A percentile compares a stretch with the other conserved stretches of the same genome.
These are phyloP conservation scores for Asparagopsis taxiformis DNA, from an alignment of 31 red algal species.

Conservation along the genomic window DNA sequence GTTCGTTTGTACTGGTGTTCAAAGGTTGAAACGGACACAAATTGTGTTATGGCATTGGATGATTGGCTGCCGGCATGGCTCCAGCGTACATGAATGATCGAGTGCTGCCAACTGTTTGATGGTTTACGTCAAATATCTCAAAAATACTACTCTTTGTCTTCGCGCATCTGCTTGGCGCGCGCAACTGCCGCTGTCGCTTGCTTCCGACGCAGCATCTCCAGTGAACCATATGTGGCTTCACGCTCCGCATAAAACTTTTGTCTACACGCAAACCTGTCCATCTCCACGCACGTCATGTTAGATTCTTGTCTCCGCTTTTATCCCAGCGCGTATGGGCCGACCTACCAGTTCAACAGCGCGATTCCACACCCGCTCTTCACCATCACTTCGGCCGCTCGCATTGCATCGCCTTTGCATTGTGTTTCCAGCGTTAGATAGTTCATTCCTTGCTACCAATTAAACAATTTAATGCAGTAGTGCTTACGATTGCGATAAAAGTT, in stretches of 20 bases:
- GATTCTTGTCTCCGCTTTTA: not conserved
- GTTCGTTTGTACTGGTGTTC: too few species aligned
- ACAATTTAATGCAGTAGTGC: too few species aligned
- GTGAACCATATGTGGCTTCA: conserved; percentile 37
- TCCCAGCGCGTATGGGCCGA: not conserved
- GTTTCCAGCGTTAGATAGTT: too few species aligned
- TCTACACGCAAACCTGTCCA: conserved; percentile 44
- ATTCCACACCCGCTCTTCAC: conserved; percentile 54
- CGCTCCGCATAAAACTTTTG: conserved; percentile 36
- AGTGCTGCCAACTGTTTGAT: too few species aligned
- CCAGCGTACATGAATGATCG: too few species aligned
- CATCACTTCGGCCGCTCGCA: conserved; percentile 54
- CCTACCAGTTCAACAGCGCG: conserved; percentile 53
- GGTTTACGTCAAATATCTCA: too few species aligned
- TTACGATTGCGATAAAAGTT: conserved; percentile 23
- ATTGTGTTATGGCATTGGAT: too few species aligned
- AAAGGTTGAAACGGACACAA: too few species aligned
- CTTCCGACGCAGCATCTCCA: conserved; percentile 4
- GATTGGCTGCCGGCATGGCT: too few species aligned
- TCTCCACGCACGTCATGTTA: not conserved
- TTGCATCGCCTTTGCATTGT: conserved; percentile 14
- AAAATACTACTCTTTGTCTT: not conserved
- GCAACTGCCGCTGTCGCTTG: conserved; percentile 1
- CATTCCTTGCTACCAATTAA: too few species aligned
- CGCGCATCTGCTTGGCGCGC: not conserved